Evolutionary conservation across 129 eudicot species (phyloP).

Genomic region (Centrapalus pauciflorus): DNA sequence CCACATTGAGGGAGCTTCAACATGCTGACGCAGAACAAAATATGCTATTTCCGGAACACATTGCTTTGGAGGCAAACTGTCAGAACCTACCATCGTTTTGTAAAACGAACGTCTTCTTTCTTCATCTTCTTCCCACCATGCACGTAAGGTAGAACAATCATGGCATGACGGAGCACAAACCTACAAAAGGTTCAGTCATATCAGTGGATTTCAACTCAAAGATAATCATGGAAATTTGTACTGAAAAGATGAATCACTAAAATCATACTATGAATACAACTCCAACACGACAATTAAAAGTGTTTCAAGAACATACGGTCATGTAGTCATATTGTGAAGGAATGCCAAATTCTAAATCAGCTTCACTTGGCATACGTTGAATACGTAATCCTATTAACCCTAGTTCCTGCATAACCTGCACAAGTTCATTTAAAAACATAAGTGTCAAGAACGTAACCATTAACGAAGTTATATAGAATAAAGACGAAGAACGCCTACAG

Average conservation of each 20-base stretch:
- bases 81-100: constrained; percentile 68
- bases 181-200: constrained; percentile 29
- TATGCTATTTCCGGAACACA: constrained; percentile 81
- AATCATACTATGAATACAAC: too few species aligned
- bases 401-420: constrained; percentile 97
- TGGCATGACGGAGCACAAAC: constrained; percentile 99
- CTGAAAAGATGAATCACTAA: too few species aligned
- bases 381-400: constrained; percentile 94
- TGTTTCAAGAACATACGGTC: constrained; percentile 60
- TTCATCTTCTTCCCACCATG: constrained; percentile 99
- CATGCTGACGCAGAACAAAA: constrained; percentile 79
- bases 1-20: constrained; percentile 99
- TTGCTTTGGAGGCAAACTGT: constrained; percentile 58
- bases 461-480: not conserved
- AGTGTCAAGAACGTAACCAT: not conserved
- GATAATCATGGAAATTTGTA: too few species aligned
- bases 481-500: constrained; percentile 47
- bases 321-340: constrained; percentile 92
- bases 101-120: constrained; percentile 79
- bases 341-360: constrained; percentile 82
- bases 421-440: constrained; percentile 8
- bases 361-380: constrained; percentile 98
- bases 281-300: not conserved
- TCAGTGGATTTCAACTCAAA: too few species aligned
- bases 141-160: constrained; percentile 94